Conservation (phyloP, 176 grass and related monocot species). For the Avena atlantica region DNA sequence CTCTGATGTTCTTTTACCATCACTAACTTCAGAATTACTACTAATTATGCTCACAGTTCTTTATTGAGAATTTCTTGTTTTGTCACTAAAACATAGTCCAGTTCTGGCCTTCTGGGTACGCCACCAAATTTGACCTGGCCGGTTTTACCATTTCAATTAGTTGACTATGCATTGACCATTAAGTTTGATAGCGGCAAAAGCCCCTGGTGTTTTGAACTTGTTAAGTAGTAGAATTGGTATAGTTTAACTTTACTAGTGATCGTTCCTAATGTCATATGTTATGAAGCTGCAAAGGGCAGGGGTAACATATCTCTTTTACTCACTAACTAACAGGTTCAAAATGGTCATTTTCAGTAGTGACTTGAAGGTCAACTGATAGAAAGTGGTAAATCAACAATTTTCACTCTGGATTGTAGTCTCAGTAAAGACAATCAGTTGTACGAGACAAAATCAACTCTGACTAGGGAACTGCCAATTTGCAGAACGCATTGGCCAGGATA, state of each 20-base stretch:
- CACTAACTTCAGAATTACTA: neutral
- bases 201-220: neutral
- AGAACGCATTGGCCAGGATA: slow-evolving; percentile 19
- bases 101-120: neutral
- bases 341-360: slow-evolving; percentile 3
- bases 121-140: neutral
- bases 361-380: neutral
- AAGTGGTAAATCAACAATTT: slow-evolving; percentile 4
- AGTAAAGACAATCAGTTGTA: neutral
- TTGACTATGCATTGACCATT: neutral
- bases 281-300: neutral
- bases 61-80: neutral
- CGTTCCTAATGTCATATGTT: neutral
- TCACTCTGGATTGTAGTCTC: neutral
- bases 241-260: neutral
- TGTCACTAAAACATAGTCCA: neutral
- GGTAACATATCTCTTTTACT: neutral
- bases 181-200: neutral
- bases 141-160: neutral
- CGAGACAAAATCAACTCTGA: neutral
- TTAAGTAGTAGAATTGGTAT: neutral
- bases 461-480: neutral
- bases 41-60: neutral
- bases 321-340: neutral
- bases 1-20: neutral